phyloP scores from a whole-genome alignment of 208 protist species.

The Acanthamoeba sp. region DNA sequence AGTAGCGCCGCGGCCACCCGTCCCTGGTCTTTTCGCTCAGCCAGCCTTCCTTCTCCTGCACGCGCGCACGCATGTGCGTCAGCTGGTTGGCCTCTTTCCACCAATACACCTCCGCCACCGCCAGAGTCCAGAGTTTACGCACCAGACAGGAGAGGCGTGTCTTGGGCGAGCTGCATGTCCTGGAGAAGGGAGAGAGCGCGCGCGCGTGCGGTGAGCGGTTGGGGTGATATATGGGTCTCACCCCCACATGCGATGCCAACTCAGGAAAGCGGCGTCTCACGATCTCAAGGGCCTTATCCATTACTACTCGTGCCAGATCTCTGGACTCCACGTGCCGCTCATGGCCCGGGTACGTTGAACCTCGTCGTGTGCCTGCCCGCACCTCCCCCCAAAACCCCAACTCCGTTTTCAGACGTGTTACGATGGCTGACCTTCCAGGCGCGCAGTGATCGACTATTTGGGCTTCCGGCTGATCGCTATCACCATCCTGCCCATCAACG shows the following conservation, averaged over 20 bases:
- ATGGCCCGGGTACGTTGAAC: slow-evolving; percentile 69
- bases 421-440: too few species aligned
- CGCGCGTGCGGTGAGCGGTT: too few species aligned
- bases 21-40: background rate
- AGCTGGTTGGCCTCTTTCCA: too few species aligned
- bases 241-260: too few species aligned
- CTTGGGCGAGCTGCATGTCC: slow-evolving; percentile 21
- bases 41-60: background rate
- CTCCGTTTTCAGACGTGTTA: too few species aligned
- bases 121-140: background rate
- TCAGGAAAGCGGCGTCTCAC: slow-evolving; percentile 59
- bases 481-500: slow-evolving; percentile 24
- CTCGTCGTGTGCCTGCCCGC: too few species aligned
- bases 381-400: background rate
- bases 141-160: background rate
- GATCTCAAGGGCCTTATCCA: slow-evolving; percentile 68
- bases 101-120: too few species aligned
- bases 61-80: too few species aligned
- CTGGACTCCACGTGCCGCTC: slow-evolving; percentile 62
- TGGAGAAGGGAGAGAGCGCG: too few species aligned
- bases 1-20: background rate
- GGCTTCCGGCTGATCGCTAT: slow-evolving; percentile 40
- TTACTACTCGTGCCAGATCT: slow-evolving; percentile 33
- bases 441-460: slow-evolving; percentile 41
- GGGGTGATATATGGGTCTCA: too few species aligned